These are phyloP conservation scores for Podaxis sp. DNA, from an alignment of 768 basidiomycete species.

Conservation along the genomic window DNA sequence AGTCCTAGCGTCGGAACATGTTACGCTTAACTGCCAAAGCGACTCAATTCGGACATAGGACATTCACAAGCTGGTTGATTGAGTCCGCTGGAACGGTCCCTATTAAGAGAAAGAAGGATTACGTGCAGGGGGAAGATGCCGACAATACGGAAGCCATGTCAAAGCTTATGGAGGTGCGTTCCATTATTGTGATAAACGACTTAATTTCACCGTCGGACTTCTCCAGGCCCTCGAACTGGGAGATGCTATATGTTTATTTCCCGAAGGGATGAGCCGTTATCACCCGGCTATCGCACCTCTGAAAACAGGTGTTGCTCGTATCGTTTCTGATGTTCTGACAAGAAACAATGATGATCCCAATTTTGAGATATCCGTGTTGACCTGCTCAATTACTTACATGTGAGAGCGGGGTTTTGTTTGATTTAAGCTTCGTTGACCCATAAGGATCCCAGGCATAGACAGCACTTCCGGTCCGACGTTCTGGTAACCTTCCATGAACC, in stretches of 20 bases:
- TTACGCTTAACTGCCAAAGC: constrained; percentile 86
- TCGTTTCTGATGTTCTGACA: constrained; percentile 76
- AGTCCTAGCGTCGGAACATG: constrained; percentile 66
- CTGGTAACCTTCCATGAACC: constrained; percentile 80
- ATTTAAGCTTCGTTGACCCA: constrained; percentile 9
- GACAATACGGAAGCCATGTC: constrained; percentile 75
- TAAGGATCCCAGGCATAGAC: constrained; percentile 58
- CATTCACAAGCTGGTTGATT: constrained; percentile 90
- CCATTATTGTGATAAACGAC: constrained; percentile 2
- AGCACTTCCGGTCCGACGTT: constrained; percentile 88
- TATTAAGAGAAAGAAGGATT: constrained; percentile 75
- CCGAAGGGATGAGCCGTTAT: constrained; percentile 85
- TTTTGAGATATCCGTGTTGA: constrained; percentile 72
- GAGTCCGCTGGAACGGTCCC: constrained; percentile 88
- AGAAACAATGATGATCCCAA: constrained; percentile 65
- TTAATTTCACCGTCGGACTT: constrained; percentile 13
- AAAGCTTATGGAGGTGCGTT: constrained; percentile 61
- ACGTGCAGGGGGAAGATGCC: constrained; percentile 39
- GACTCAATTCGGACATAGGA: constrained; percentile 79
- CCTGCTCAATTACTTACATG: constrained; percentile 86
- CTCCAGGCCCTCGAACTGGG: constrained; percentile 70
- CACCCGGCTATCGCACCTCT: constrained; percentile 86
- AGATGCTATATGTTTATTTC: constrained; percentile 81
- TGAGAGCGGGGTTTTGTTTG: constrained; percentile 26
- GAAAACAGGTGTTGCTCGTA: constrained; percentile 85